Base-by-base conservation (phyloP, 352 stramenopile genomes). In the Pythium guiyangense region DNA sequence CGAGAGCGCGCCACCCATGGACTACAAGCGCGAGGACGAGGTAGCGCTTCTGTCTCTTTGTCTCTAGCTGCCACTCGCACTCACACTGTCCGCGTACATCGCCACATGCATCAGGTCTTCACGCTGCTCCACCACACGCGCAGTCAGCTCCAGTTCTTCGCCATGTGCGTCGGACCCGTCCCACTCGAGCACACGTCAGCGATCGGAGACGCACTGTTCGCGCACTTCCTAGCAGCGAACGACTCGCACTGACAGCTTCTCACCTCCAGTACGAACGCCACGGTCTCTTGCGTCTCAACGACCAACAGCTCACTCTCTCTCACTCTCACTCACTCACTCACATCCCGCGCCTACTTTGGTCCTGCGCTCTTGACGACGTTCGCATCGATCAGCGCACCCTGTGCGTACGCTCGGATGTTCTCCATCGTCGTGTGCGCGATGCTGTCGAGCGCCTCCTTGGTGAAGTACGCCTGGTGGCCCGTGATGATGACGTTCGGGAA, bases 401-500 rank as follows among this genome's bases (percentile, higher is more conserved):
- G 17, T 3, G 60, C 56, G 35, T 80, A 87, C 44, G 75, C 78
- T 42, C 83, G 70, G 61, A 90, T 81, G 65, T 92, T 92, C 34
- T 70, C 63, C 72, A 92, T 86, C 3, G 80, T 92, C 5, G 74
- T 85, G 55, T 81, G 73, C 4, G 70, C 74, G 43, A 92, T 92
- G 62, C 79, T 90, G 49, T 75, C 59, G 15, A 92, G 60, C 0
- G 83, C 83, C 35, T 92, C 83, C 49, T 90, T 77, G 1, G 80
- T 92, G 62, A 90, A 90, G 67, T 86, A 92, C 17, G 79, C 82
- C 57, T 92, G 82, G 61, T 90, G 82, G 20, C 82, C 80, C 39
- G 83, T 92, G 59, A 90, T 82, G 49, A 92, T 69, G 42, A 92
- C 83, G 58, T 92, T 92, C 43, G 79, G 71, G 69, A 92, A 92